These are phyloP conservation scores for Parasarocladium wereldwijsianum DNA, from an alignment of 2,329 filamentous ascomycete genomes.

Conservation along the genomic window DNA sequence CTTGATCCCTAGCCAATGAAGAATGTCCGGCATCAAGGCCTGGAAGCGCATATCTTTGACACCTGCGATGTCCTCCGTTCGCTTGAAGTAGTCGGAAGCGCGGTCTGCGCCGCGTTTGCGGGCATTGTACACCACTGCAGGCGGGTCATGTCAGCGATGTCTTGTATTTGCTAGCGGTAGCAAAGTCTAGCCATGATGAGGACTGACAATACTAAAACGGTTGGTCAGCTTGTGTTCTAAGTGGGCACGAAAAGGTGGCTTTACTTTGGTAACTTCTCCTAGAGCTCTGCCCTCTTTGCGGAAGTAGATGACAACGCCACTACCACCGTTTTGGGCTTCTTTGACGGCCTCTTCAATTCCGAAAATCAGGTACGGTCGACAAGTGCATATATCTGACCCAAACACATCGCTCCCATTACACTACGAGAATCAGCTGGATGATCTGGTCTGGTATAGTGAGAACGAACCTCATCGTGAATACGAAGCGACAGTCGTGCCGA, in stretches of 20 bases:
- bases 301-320: constrained; percentile 96
- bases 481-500: constrained; percentile 68
- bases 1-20: constrained; percentile 95
- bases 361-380: constrained; percentile 87
- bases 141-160: neutral
- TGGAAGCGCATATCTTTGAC: constrained; percentile 98
- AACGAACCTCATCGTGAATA: constrained; percentile 51
- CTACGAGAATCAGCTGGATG: constrained; percentile 15
- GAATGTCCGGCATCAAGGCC: constrained; percentile 91
- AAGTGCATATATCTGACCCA: constrained; percentile 95
- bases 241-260: neutral
- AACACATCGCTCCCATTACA: constrained; percentile 98
- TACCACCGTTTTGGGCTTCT: constrained; percentile 86
- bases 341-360: constrained; percentile 96
- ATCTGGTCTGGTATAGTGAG: neutral
- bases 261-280: constrained; percentile 87
- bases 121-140: constrained; percentile 46
- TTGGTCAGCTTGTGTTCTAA: constrained; percentile 9
- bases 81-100: constrained; percentile 87
- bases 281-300: constrained; percentile 90
- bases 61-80: constrained; percentile 96
- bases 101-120: constrained; percentile 65
- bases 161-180: neutral
- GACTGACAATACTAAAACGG: constrained; percentile 29
- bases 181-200: neutral